Evolutionary conservation across 331 rosid species (phyloP), one percentile per base, ranked within the genome.

Genomic region (Spiraea crenata): DNA sequence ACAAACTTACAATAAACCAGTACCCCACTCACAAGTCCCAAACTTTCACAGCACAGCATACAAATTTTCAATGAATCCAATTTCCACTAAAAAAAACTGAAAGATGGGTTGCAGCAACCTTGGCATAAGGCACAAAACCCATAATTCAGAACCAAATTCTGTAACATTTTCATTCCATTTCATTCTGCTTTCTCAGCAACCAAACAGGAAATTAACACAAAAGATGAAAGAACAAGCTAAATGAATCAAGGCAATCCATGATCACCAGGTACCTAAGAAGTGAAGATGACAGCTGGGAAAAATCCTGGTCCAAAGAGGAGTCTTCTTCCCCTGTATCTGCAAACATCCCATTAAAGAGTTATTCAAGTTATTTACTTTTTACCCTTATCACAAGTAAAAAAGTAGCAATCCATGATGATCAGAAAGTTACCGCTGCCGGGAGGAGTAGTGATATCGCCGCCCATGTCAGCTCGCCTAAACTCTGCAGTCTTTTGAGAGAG

Each of bases 271-370:
- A 84, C 91, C 91, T 67, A 63, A 74, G 48, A 79, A 58, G 50
- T 56, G 75, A 57, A 62, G 85, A 59, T 52, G 87, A 79, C 67
- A 77, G 42, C 39, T 19, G 67, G 59, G 79, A 47, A 63, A 50
- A 75, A 15, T 65, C 86, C 12, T 65, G 76, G 31, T 75, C 73
- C 52, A 52, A 52, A 12, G 58, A 76, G 49, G 70, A 82, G 65
- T 71, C 91, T 82, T 71, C 91, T 82, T 82, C 82, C 17, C 67
- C 81, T 70, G 83, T 67, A 82, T 70, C 81, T 76, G 78, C 70
- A 83, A 63, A 64, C 70, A 20, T 41, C 6, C 20, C 57, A 63
- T 35, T 35, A 16, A 35, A 38, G 50, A 17, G 46, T 16, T 38
- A 42, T 52, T 35, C 50, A 31, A 25, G 15, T 38, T 48, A 49